Evolutionary conservation across 257 asterid species (phyloP).

Genomic region (Cinchona pubescens): DNA sequence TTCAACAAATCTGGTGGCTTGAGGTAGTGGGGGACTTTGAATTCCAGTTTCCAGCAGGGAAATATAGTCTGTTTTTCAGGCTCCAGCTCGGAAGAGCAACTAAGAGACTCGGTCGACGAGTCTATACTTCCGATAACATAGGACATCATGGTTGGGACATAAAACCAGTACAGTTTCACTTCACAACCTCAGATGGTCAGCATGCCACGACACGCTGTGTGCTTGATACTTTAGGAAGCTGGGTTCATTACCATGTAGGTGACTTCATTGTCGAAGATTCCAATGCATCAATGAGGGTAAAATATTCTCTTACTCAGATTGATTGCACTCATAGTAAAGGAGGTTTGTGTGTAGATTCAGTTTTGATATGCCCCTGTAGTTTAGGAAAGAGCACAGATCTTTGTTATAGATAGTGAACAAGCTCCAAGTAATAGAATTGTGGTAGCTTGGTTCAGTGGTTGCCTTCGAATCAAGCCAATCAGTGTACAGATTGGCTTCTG

Average conservation of each 20-base stretch:
- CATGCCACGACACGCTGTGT: constrained; percentile 32
- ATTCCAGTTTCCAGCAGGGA: constrained; percentile 65
- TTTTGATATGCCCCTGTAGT: constrained; percentile 55
- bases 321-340: constrained; percentile 92
- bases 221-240: constrained; percentile 55
- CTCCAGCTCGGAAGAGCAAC: constrained; percentile 62
- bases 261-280: constrained; percentile 55
- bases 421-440: neutral
- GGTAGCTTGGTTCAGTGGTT: constrained; percentile 7
- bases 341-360: constrained; percentile 78
- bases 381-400: constrained; percentile 35
- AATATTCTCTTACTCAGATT: constrained; percentile 65
- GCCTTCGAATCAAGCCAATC: neutral
- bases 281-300: constrained; percentile 39
- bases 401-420: neutral
- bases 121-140: constrained; percentile 41
- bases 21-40: constrained; percentile 72
- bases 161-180: constrained; percentile 65
- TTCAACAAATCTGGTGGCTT: constrained; percentile 93
- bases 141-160: constrained; percentile 91
- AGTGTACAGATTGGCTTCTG: neutral
- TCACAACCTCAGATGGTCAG: constrained; percentile 54
- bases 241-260: constrained; percentile 72
- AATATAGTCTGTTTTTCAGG: constrained; percentile 70
- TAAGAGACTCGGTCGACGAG: constrained; percentile 54